These are phyloP conservation scores for Coemansia sp. DNA, from an alignment of 371 early-diverging fungal genomes.

Conservation along the genomic window DNA sequence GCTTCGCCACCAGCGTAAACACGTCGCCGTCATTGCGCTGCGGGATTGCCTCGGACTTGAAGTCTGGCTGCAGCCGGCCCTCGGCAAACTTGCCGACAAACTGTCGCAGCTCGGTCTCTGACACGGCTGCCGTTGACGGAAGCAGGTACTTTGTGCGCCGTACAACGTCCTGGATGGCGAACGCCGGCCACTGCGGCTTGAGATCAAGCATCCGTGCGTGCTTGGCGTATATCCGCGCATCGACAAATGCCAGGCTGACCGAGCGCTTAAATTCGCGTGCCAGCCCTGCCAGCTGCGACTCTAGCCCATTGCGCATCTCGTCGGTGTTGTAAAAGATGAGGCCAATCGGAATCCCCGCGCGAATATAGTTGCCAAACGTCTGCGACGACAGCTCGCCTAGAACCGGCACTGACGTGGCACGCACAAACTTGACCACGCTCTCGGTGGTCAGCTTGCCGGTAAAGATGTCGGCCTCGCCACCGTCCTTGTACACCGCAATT, in stretches of 20 bases:
- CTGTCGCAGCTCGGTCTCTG: slow-evolving; percentile 56
- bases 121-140: slow-evolving; percentile 64
- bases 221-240: slow-evolving; percentile 77
- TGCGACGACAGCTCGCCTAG: slow-evolving; percentile 87
- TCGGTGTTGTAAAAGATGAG: slow-evolving; percentile 76
- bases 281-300: slow-evolving; percentile 58
- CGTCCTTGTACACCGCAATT: slow-evolving; percentile 82
- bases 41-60: slow-evolving; percentile 85
- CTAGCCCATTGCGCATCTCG: slow-evolving; percentile 59
- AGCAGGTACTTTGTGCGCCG: slow-evolving; percentile 79
- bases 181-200: slow-evolving; percentile 87
- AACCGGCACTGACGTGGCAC: slow-evolving; percentile 73
- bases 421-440: slow-evolving; percentile 65
- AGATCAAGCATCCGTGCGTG: slow-evolving; percentile 83
- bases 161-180: slow-evolving; percentile 78
- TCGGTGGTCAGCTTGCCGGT: slow-evolving; percentile 60
- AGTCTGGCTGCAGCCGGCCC: slow-evolving; percentile 71
- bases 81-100: slow-evolving; percentile 67
- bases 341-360: slow-evolving; percentile 81
- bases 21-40: slow-evolving; percentile 82
- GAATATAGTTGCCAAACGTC: slow-evolving; percentile 81
- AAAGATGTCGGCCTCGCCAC: slow-evolving; percentile 71
- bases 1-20: slow-evolving; percentile 82
- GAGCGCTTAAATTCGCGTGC: slow-evolving; percentile 85
- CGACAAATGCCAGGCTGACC: slow-evolving; percentile 85